Percentiles rank a stretch among this genome's conserved stretches.
Conservation (phyloP, 768 basidiomycete genomes). For the Phaeolepiota aurea region DNA sequence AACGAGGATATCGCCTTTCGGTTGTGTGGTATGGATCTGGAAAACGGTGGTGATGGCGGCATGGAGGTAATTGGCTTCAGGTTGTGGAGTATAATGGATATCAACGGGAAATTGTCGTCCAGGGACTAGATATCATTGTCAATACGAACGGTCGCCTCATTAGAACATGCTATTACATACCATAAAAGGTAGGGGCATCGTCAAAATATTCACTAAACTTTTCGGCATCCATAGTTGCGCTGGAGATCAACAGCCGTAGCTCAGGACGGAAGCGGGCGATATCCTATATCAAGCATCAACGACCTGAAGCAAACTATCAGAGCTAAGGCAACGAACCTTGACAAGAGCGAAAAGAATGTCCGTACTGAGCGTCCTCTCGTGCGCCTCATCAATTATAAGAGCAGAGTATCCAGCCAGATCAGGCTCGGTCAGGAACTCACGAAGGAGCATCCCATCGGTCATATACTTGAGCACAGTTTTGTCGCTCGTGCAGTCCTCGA, state of each 20-base stretch:
- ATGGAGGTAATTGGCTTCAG: slow-evolving; percentile 97
- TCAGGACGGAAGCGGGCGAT: slow-evolving; percentile 96
- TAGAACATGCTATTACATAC: slow-evolving; percentile 30
- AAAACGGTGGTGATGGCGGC: slow-evolving; percentile 98
- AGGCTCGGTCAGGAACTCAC: slow-evolving; percentile 97
- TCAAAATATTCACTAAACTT: slow-evolving; percentile 99
- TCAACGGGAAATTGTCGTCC: slow-evolving; percentile 97
- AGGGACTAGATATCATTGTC: slow-evolving; percentile 52
- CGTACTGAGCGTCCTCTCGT: slow-evolving; percentile 95
- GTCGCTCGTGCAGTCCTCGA: slow-evolving; percentile 99
- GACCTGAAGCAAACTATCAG: slow-evolving; percentile 14
- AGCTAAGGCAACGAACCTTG: slow-evolving; percentile 62
- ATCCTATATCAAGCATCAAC: slow-evolving; percentile 49
- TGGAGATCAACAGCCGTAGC: slow-evolving; percentile 86
- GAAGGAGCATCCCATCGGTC: slow-evolving; percentile 98
- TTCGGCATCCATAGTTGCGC: slow-evolving; percentile 95
- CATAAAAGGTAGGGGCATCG: slow-evolving; percentile 89
- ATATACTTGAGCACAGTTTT: slow-evolving; percentile 99
- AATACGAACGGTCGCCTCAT: slow-evolving; percentile 1
- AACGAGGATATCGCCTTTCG: slow-evolving; percentile 94
- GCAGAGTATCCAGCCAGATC: slow-evolving; percentile 92
- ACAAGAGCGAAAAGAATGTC: slow-evolving; percentile 98
- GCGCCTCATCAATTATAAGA: slow-evolving; percentile 97
- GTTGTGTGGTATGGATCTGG: slow-evolving; percentile 98
- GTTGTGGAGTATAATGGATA: slow-evolving; percentile 97